A percentile compares a stretch with the other conserved stretches of the same genome.
Conservation (phyloP, 1,139 yeast genomes). For the Pichia sp. region DNA sequence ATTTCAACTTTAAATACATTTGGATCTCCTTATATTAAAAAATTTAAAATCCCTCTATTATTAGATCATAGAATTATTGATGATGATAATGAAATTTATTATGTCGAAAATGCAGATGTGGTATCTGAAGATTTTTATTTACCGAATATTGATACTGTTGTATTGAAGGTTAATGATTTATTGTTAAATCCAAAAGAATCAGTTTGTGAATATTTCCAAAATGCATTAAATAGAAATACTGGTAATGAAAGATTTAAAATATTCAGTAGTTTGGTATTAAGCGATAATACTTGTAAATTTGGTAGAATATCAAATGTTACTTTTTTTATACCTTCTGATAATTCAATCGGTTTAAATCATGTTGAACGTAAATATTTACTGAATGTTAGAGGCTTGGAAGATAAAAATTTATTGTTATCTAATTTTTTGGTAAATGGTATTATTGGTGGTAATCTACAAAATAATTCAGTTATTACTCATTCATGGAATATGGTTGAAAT, state of each 20-base stretch:
- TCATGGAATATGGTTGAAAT: conserved; percentile 28
- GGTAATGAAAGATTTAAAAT: conserved; percentile 15
- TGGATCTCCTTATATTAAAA: conserved; percentile 18
- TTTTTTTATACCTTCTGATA: conserved; percentile 42
- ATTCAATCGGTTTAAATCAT: conserved; percentile 34
- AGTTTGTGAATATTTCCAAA: conserved; percentile 16
- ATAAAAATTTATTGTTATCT: conserved; percentile 31
- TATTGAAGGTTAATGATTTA: conserved; percentile 62
- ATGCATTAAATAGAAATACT: conserved; percentile 14
- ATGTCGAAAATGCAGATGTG: conserved; percentile 47
- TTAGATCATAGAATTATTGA: conserved; percentile 19
- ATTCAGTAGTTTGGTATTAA: conserved; percentile 17
- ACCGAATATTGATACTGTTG: conserved; percentile 60
- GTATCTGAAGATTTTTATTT: conserved; percentile 64
- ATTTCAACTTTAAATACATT: conserved; percentile 19
- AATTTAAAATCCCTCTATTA: conserved; percentile 24
- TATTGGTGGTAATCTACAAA: conserved; percentile 33
- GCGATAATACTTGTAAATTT: conserved; percentile 16
- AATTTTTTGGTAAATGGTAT: conserved; percentile 34
- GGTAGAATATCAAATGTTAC: conserved; percentile 30
- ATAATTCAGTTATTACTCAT: conserved; percentile 17
- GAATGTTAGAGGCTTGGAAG: conserved; percentile 33
- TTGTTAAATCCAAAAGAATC: conserved; percentile 28
- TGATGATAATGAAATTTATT: conserved; percentile 18
- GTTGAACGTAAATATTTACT: conserved; percentile 45